These are phyloP conservation scores for Phytophthora fragariae DNA, from an alignment of 352 stramenopile species.

Conservation along the genomic window DNA sequence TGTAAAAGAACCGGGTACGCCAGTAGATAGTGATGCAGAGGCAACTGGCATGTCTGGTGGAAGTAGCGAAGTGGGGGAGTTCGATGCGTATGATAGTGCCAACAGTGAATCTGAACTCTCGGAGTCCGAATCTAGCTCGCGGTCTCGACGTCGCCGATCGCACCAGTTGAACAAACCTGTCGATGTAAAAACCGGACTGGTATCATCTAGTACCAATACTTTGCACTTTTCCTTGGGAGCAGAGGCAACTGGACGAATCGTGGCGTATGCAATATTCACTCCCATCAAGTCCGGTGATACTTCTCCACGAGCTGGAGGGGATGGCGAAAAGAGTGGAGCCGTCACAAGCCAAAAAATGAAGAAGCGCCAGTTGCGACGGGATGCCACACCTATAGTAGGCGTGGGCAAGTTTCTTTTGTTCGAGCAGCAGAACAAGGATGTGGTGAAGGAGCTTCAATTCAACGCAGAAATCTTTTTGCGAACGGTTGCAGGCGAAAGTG, in stretches of 20 bases:
- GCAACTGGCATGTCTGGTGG: conserved; percentile 31
- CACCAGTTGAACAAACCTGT: conserved; percentile 36
- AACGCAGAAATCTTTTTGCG: conserved; percentile 85
- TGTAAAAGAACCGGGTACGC: conserved; percentile 50
- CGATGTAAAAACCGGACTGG: conserved; percentile 36
- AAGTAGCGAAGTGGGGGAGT: conserved; percentile 38
- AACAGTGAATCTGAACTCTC: conserved; percentile 91
- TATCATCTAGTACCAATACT: conserved; percentile 62
- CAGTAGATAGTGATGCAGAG: conserved; percentile 51
- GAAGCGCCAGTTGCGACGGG: conserved; percentile 75
- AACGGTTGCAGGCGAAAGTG: conserved; percentile 70
- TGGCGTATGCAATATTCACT: conserved; percentile 82
- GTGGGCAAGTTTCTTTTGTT: conserved; percentile 88
- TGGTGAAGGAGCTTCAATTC: conserved; percentile 92
- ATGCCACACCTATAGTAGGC: conserved; percentile 71
- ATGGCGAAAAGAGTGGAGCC: conserved; percentile 28
- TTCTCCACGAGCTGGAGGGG: conserved; percentile 29
- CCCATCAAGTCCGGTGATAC: conserved; percentile 40
- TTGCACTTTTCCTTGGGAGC: conserved; percentile 87
- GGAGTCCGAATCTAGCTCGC: conserved; percentile 61
- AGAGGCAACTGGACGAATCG: conserved; percentile 83
- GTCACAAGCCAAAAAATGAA: conserved; percentile 70
- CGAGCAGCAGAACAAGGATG: conserved; percentile 91
- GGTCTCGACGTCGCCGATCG: conserved; percentile 40
- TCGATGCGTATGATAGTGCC: conserved; percentile 75